Conservation (phyloP, 495 filamentous ascomycete species). For the Aspergillus affinis region DNA sequence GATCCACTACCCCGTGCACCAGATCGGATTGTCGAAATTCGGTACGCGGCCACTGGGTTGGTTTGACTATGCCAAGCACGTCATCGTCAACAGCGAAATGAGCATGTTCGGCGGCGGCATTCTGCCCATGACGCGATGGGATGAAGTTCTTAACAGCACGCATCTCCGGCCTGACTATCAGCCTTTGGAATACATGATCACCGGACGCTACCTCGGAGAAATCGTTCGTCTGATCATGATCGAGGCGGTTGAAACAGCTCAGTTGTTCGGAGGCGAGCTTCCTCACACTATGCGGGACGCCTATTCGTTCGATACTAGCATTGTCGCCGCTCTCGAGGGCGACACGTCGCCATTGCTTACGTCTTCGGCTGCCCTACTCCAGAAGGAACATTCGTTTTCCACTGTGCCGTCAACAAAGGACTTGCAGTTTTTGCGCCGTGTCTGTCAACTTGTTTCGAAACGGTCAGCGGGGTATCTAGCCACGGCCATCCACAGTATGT, state of each 20-base stretch:
- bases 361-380: slow-evolving; percentile 46
- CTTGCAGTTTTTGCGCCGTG: slow-evolving; percentile 53
- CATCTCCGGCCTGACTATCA: slow-evolving; percentile 80
- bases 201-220: slow-evolving; percentile 82
- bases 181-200: slow-evolving; percentile 87
- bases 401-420: slow-evolving; percentile 49
- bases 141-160: slow-evolving; percentile 63
- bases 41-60: slow-evolving; percentile 37
- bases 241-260: slow-evolving; percentile 57
- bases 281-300: slow-evolving; percentile 60
- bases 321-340: slow-evolving; percentile 55
- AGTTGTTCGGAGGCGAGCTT: slow-evolving; percentile 53
- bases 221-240: slow-evolving; percentile 74
- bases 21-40: slow-evolving; percentile 65
- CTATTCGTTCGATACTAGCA: slow-evolving; percentile 70
- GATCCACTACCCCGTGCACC: slow-evolving; percentile 62
- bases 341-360: slow-evolving; percentile 49
- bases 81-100: slow-evolving; percentile 88
- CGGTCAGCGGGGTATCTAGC: slow-evolving; percentile 65
- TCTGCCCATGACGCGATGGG: slow-evolving; percentile 73
- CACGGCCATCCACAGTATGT: slow-evolving; percentile 64
- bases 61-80: slow-evolving; percentile 54
- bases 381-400: slow-evolving; percentile 50
- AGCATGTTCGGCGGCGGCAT: slow-evolving; percentile 76
- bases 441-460: slow-evolving; percentile 54